A percentile compares a stretch with the other conserved stretches of the same genome.
These are phyloP conservation scores for Neurospora hispaniola DNA, from an alignment of 495 filamentous ascomycete genomes.

Conservation along the genomic window DNA sequence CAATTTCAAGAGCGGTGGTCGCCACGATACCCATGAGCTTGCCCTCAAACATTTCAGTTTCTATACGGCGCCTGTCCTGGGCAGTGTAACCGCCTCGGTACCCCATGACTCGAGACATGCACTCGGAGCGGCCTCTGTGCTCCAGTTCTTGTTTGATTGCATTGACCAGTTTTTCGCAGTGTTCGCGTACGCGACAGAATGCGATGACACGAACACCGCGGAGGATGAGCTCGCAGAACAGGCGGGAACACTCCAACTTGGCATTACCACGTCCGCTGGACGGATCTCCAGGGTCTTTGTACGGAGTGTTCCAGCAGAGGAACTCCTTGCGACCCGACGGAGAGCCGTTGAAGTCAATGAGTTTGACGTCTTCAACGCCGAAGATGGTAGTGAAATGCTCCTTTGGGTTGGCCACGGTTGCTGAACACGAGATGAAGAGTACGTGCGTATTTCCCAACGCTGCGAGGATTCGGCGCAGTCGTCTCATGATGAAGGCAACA, in stretches of 20 bases:
- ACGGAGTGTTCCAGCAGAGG: slow-evolving; percentile 96
- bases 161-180: slow-evolving; percentile 76
- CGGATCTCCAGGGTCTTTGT: slow-evolving; percentile 80
- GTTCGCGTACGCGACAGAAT: slow-evolving; percentile 77
- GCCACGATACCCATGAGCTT: slow-evolving; percentile 88
- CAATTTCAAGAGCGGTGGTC: slow-evolving; percentile 85
- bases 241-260: slow-evolving; percentile 69
- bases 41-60: slow-evolving; percentile 95
- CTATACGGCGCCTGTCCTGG: slow-evolving; percentile 82
- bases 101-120: slow-evolving; percentile 76
- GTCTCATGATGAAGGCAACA: slow-evolving; percentile 88
- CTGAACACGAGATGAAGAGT: slow-evolving; percentile 94
- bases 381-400: slow-evolving; percentile 91
- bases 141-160: slow-evolving; percentile 71
- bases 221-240: slow-evolving; percentile 85
- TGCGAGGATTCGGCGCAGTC: slow-evolving; percentile 79
- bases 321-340: slow-evolving; percentile 89
- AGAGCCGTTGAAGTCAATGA: slow-evolving; percentile 87
- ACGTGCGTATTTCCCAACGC: slow-evolving; percentile 82
- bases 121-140: slow-evolving; percentile 58
- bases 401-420: slow-evolving; percentile 89
- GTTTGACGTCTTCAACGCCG: slow-evolving; percentile 62
- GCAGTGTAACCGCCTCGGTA: slow-evolving; percentile 95
- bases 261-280: slow-evolving; percentile 76
- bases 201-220: slow-evolving; percentile 88